Evolutionary conservation across 2,329 filamentous ascomycete genomes (phyloP), one percentile per base, ranked within the genome.

Genomic region (Parastagonospora nodorum): DNA sequence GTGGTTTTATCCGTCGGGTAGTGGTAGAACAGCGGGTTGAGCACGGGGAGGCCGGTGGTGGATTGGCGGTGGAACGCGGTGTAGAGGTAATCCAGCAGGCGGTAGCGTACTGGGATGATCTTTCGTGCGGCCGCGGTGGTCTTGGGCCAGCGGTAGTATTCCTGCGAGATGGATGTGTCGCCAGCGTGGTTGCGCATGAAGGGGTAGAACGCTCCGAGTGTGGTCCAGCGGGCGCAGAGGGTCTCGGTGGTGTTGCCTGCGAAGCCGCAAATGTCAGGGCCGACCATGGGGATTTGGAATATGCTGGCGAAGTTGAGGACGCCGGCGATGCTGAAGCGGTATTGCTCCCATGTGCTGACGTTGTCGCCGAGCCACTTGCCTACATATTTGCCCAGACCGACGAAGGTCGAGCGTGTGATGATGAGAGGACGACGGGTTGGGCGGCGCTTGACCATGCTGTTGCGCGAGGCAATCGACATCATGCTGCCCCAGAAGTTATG

Each of bases 401-500:
- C 84, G 64, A 89, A 92, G 0, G 88, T 91, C 32, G 84, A 88
- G 14, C 89, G 84, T 0, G 88, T 91, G 61, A 92, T 90, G 49
- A 92, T 77, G 49, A 92, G 64, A 1, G 89, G 88, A 0, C 88
- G 82, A 3, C 84, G 74, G 1, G 73, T 70, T 0, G 88, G 87
- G 0, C 87, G 82, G 11, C 88, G 82, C 19, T 77, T 74, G 8
- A 84, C 71, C 87, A 92, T 88, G 2, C 88, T 86, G n/a, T 80
- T 73, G 44, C 83, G 80, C 0, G 86, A 88, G 8, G 83, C 76
- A 15, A 80, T 75, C 1, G 85, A 88, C 88, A 92, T 92, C 84
- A 90, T 79, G 53, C 82, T 82, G 1, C 89, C 89, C 69, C 88
- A 92, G 2, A 92, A 74, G 58, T 91, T 91, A 67, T 92, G 88